Evolutionary conservation across 2,329 filamentous ascomycete genomes (phyloP).

Genomic region (Ophiobolus disseminans): DNA sequence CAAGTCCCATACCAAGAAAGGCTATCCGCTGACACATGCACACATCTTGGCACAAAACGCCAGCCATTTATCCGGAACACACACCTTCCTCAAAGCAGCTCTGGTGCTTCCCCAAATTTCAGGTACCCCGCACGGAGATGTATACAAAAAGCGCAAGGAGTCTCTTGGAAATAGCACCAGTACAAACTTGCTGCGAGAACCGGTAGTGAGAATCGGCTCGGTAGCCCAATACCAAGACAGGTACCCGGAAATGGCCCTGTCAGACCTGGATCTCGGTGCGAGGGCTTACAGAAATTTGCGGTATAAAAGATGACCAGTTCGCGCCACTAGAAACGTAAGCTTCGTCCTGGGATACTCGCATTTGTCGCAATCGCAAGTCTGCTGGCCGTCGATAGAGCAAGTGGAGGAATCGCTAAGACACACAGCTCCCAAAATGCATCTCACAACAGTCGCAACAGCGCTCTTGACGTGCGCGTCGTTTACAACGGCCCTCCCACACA

Average conservation of each 20-base stretch:
- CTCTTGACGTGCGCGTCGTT: constrained; percentile 2
- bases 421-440: background rate
- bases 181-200: background rate
- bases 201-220: background rate
- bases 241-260: background rate
- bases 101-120: background rate
- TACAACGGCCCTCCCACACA: constrained; percentile 4
- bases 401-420: background rate
- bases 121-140: background rate
- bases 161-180: background rate
- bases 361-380: background rate
- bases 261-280: background rate
- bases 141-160: background rate
- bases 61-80: constrained; percentile 1
- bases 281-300: background rate
- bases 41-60: background rate
- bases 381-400: too few species aligned
- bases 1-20: background rate
- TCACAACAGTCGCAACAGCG: constrained; percentile 1
- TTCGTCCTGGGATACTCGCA: background rate
- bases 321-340: background rate
- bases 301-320: background rate
- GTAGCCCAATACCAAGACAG: background rate
- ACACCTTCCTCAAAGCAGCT: background rate
- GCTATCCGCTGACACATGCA: background rate